Conservation (phyloP, 1,139 yeast species). For the Suhomyces terraborum region DNA sequence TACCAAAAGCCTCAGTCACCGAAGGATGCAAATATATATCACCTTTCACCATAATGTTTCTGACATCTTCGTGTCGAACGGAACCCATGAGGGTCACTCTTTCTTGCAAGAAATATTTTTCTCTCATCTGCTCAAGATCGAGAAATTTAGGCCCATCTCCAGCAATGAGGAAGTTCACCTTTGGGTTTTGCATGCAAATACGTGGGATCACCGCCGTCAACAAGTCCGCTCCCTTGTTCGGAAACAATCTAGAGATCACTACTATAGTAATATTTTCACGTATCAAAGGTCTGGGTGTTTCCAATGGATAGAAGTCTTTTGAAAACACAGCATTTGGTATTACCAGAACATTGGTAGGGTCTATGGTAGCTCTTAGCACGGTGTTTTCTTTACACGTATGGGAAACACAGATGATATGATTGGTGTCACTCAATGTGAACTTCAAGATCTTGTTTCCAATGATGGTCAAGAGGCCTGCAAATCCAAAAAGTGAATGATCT, state of each 20-base stretch:
- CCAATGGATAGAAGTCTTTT: constrained; percentile 70
- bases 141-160: constrained; percentile 97
- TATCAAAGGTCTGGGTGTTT: constrained; percentile 18
- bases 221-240: constrained; percentile 95
- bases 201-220: constrained; percentile 83
- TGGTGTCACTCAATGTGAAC: constrained; percentile 82
- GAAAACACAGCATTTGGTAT: constrained; percentile 96
- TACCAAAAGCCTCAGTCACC: constrained; percentile 96
- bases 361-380: constrained; percentile 79
- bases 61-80: constrained; percentile 87
- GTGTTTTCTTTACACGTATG: constrained; percentile 97
- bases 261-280: constrained; percentile 66
- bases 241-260: constrained; percentile 86
- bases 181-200: constrained; percentile 64
- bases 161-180: constrained; percentile 81
- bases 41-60: constrained; percentile 91
- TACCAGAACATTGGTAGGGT: constrained; percentile 79
- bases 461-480: constrained; percentile 81
- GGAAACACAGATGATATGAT: constrained; percentile 92
- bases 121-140: constrained; percentile 94
- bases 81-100: constrained; percentile 85
- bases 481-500: constrained; percentile 94
- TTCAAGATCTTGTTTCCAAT: constrained; percentile 84
- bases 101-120: constrained; percentile 80
- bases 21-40: constrained; percentile 94